A percentile compares a stretch with the other conserved stretches of the same genome.
phyloP scores from a whole-genome alignment of 2,329 filamentous ascomycete species.

The Cladophialophora chaetospira region DNA sequence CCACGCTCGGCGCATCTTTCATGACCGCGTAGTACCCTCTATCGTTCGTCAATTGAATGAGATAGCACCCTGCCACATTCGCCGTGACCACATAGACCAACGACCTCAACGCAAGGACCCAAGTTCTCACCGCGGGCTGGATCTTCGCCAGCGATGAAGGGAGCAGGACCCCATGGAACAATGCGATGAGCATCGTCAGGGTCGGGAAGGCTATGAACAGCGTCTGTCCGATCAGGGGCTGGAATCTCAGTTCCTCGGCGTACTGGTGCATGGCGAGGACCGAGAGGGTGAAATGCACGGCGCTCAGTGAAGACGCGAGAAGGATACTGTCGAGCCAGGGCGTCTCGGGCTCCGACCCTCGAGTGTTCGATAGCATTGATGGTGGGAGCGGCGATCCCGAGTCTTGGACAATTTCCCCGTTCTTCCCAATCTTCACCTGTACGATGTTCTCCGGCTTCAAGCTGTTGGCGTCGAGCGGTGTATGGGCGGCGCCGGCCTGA shows the following conservation, averaged over 20 bases:
- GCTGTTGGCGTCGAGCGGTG: conserved; percentile 31
- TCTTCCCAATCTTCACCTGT: conserved; percentile 28
- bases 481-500: conserved; percentile 32
- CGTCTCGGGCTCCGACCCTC: conserved; percentile 4
- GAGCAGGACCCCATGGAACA: conserved; percentile 49
- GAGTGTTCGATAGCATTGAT: too few relatives aligned
- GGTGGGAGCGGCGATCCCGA: not conserved
- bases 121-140: conserved; percentile 3
- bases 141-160: conserved; percentile 31
- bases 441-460: conserved; percentile 29
- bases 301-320: conserved; percentile 45
- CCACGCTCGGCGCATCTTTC: conserved; percentile 87
- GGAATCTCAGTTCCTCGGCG: conserved; percentile 37
- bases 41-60: conserved; percentile 78
- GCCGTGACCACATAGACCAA: conserved; percentile 65
- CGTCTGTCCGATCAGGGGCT: conserved; percentile 37
- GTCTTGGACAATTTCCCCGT: conserved; percentile 25
- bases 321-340: conserved; percentile 45
- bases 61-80: conserved; percentile 69
- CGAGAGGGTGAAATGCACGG: conserved; percentile 48
- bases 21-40: conserved; percentile 83
- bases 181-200: conserved; percentile 47
- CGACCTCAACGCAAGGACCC: conserved; percentile 36
- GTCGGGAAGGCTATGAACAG: conserved; percentile 45
- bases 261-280: conserved; percentile 52